Conservation (phyloP, 495 filamentous ascomycete species). For the Neurospora sp. region DNA sequence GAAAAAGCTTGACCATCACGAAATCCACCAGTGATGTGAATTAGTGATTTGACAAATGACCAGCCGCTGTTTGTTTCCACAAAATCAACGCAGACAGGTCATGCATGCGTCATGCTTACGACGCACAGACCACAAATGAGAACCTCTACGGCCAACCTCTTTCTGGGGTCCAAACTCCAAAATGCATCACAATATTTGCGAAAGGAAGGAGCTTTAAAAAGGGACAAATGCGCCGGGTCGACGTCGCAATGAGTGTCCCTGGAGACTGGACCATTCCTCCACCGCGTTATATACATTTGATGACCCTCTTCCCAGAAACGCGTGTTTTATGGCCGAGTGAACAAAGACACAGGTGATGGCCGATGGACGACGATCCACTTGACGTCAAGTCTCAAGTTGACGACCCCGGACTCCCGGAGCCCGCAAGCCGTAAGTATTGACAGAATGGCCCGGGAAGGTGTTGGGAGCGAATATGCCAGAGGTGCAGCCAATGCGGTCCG, state of each 20-base stretch:
- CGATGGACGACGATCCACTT: background rate
- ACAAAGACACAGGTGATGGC: background rate
- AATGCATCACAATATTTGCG: background rate
- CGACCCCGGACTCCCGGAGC: background rate
- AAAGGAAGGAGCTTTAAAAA: background rate
- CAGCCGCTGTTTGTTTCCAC: background rate
- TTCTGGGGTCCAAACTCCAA: background rate
- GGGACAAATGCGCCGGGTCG: background rate
- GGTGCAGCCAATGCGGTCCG: background rate
- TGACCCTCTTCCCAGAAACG: background rate
- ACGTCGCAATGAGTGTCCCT: background rate
- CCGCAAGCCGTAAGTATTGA: background rate
- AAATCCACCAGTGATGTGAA: background rate
- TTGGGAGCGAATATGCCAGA: background rate
- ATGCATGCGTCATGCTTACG: background rate
- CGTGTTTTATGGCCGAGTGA: background rate
- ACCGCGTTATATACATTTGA: background rate
- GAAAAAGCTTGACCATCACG: background rate
- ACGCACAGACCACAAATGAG: background rate
- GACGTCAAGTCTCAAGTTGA: background rate
- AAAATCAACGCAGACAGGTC: background rate
- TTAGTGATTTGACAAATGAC: background rate
- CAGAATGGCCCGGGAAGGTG: background rate
- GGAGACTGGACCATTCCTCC: background rate
- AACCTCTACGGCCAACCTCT: background rate